These are phyloP conservation scores for Fusarium verticillioides DNA, from an alignment of 2,329 filamentous ascomycete species.

Conservation along the genomic window DNA sequence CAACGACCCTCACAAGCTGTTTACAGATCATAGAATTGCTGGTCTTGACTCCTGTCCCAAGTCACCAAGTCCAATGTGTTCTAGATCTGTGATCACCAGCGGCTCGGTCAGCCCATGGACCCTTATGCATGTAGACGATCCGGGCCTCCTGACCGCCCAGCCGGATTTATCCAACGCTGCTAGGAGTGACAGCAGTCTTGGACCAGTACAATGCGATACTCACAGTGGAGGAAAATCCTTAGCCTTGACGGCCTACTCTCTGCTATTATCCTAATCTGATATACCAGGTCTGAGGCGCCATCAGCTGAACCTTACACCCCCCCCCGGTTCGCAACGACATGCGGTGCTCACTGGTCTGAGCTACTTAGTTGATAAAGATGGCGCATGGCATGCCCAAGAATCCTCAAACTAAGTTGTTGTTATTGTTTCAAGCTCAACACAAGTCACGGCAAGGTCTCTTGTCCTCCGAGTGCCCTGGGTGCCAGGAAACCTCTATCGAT, in stretches of 20 bases:
- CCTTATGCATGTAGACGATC: conserved; percentile 34
- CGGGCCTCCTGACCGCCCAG: conserved; percentile 38
- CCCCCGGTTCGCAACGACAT: not conserved
- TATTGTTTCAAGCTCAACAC: too few species aligned
- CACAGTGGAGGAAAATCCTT: not conserved
- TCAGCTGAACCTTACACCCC: not conserved
- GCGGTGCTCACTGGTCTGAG: not conserved
- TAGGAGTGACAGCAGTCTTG: not conserved
- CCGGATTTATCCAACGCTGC: conserved; percentile 33
- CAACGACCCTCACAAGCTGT: not conserved
- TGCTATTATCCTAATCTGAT: not conserved
- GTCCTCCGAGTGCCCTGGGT: not conserved
- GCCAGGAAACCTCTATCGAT: not conserved
- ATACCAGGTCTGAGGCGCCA: not conserved
- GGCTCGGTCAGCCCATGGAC: not conserved
- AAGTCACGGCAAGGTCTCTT: not conserved
- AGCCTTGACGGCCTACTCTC: not conserved
- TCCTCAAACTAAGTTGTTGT: not conserved
- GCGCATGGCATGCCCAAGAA: not conserved
- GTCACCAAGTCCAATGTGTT: not conserved
- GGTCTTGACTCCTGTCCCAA: not conserved
- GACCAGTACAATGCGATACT: not conserved
- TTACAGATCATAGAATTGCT: not conserved
- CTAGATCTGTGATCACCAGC: not conserved
- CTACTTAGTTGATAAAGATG: not conserved